These are phyloP conservation scores for Eutrema salsugineum DNA, from an alignment of 441 rosid species.

Conservation along the genomic window DNA sequence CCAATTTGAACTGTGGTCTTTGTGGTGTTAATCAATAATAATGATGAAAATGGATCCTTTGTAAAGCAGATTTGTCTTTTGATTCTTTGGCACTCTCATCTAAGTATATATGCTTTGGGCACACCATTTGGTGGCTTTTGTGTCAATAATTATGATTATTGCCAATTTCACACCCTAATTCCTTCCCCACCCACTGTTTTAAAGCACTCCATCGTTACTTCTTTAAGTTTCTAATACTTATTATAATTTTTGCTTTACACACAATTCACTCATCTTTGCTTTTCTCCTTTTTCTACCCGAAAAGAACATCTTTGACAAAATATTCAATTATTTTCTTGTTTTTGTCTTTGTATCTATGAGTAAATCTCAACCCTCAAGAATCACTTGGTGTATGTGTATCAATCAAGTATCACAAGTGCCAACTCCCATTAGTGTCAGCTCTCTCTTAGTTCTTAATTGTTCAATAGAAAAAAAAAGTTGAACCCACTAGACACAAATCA, in stretches of 20 bases:
- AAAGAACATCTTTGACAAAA: conserved; percentile 13
- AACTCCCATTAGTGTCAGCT: conserved; percentile 13
- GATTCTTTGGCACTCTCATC: conserved; percentile 30
- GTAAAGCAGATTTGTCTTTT: conserved; percentile 32
- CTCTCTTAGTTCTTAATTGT: conserved; percentile 1
- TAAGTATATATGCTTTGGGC: conserved; percentile 28
- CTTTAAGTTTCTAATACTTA: conserved; percentile 23
- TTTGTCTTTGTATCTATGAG: background rate
- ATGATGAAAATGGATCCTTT: conserved; percentile 30
- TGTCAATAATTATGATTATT: conserved; percentile 31
- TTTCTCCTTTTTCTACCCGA: conserved; percentile 22
- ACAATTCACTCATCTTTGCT: conserved; percentile 33
- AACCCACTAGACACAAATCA: conserved; percentile 14
- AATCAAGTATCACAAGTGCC: conserved; percentile 19
- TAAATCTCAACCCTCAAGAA: conserved; percentile 23
- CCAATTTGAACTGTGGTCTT: conserved; percentile 6
- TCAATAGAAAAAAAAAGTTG: background rate
- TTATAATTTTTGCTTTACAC: conserved; percentile 30
- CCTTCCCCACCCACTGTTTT: conserved; percentile 30
- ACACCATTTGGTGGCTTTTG: conserved; percentile 28
- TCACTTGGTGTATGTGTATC: conserved; percentile 20
- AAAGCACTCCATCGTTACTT: conserved; percentile 25
- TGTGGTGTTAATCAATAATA: conserved; percentile 16
- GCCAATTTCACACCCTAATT: conserved; percentile 30
- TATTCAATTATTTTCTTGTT: background rate